Conservation (phyloP, 2,329 filamentous ascomycete genomes). For the Paramyrothecium sp. region DNA sequence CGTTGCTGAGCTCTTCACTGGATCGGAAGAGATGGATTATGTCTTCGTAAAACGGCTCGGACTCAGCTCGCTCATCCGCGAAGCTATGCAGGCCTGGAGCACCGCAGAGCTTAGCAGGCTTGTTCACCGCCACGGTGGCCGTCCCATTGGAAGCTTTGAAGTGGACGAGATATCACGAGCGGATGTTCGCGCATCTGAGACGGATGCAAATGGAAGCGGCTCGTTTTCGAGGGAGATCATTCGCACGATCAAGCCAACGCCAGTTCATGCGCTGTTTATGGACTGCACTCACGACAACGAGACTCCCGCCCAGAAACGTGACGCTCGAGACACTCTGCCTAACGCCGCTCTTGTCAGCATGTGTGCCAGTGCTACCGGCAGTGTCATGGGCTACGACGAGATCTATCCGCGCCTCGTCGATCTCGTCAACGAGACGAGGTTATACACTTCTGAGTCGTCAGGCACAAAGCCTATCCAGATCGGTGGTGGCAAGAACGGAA, state of each 20-base stretch:
- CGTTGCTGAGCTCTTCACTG: conserved; percentile 92
- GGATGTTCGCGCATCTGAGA: conserved; percentile 37
- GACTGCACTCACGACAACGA: conserved; percentile 99
- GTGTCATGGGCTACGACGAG: conserved; percentile 97
- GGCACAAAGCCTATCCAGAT: conserved; percentile 55
- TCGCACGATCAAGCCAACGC: conserved; percentile 79
- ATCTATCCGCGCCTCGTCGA: conserved; percentile 93
- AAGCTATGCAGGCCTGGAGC: conserved; percentile 98
- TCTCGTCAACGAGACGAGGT: conserved; percentile 81
- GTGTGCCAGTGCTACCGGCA: conserved; percentile 92
- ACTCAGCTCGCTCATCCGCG: conserved; percentile 86
- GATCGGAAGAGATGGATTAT: conserved; percentile 94
- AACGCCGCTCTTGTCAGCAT: conserved; percentile 93
- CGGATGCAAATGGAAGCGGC: conserved; percentile 28
- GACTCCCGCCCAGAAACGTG: conserved; percentile 89
- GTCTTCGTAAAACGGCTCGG: conserved; percentile 92
- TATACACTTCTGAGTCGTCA: conserved; percentile 79
- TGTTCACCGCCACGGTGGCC: conserved; percentile 89
- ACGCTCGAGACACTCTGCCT: conserved; percentile 88
- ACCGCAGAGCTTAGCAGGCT: conserved; percentile 89
- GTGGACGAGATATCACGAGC: conserved; percentile 78
- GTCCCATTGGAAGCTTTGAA: conserved; percentile 95
- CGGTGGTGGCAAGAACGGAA: conserved; percentile 75
- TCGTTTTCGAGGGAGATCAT: conserved; percentile 61
- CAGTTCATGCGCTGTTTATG: conserved; percentile 95